Percentiles rank a stretch among this genome's conserved stretches.
Conservation (phyloP, 2,329 filamentous ascomycete species). For the Aspergillus sp. region DNA sequence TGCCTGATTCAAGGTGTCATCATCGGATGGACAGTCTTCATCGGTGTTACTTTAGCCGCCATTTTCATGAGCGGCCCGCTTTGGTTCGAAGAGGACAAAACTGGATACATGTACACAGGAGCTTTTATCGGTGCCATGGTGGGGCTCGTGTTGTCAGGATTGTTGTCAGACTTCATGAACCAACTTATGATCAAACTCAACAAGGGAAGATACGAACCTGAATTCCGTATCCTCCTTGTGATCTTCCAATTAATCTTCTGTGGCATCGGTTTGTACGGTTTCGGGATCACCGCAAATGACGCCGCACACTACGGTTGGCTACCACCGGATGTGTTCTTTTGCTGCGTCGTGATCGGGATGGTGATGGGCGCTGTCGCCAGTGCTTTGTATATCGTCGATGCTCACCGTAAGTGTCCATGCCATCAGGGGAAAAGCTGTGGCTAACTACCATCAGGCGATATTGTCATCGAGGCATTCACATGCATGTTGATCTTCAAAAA, state of each 20-base stretch:
- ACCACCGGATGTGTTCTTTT: constrained; percentile 79
- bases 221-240: constrained; percentile 82
- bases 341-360: constrained; percentile 82
- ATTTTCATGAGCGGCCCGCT: constrained; percentile 79
- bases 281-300: constrained; percentile 70
- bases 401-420: constrained; percentile 67
- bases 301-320: constrained; percentile 66
- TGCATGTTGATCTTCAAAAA: constrained; percentile 93
- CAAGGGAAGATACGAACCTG: constrained; percentile 82
- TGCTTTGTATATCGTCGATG: constrained; percentile 87
- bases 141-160: constrained; percentile 74
- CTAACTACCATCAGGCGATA: constrained; percentile 56
- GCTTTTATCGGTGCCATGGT: constrained; percentile 80
- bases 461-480: constrained; percentile 85
- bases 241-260: constrained; percentile 78
- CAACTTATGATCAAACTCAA: constrained; percentile 71
- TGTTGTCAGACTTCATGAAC: constrained; percentile 71
- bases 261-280: constrained; percentile 78
- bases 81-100: constrained; percentile 77
- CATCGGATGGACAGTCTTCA: constrained; percentile 95
- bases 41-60: constrained; percentile 77
- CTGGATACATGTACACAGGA: constrained; percentile 83
- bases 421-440: background rate
- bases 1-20: constrained; percentile 81
- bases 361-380: constrained; percentile 85